These are phyloP conservation scores for Russula lepida DNA, from an alignment of 768 basidiomycete species.

Conservation along the genomic window DNA sequence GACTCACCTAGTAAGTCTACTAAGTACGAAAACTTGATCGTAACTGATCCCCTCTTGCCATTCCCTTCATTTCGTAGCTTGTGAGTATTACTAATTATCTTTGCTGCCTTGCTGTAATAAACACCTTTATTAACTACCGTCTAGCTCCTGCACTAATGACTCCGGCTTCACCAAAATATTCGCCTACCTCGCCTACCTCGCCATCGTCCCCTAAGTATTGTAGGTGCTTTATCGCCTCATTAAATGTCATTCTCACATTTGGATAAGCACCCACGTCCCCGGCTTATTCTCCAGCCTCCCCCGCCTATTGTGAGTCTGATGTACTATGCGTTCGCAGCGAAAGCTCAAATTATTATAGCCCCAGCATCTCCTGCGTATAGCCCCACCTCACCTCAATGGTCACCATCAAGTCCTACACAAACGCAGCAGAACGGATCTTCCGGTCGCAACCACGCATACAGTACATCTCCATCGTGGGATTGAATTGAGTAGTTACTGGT, in stretches of 20 bases:
- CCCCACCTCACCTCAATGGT: constrained; percentile 79
- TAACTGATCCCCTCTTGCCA: constrained; percentile 24
- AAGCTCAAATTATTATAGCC: constrained; percentile 34
- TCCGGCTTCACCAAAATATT: constrained; percentile 87
- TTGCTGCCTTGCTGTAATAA: not conserved
- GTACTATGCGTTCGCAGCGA: not conserved
- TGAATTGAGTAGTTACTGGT: constrained; percentile 17
- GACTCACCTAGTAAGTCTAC: constrained; percentile 71
- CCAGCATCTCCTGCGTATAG: constrained; percentile 83
- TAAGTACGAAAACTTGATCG: not conserved
- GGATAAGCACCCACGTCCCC: constrained; percentile 73
- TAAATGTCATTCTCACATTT: constrained; percentile 12
- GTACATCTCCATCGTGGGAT: constrained; percentile 47
- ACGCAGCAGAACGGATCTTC: constrained; percentile 34
- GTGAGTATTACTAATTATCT: constrained; percentile 39
- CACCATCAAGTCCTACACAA: constrained; percentile 66
- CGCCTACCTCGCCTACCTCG: constrained; percentile 89
- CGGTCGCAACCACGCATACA: constrained; percentile 36
- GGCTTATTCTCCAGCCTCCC: constrained; percentile 81
- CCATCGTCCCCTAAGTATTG: constrained; percentile 92
- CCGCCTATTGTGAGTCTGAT: constrained; percentile 61
- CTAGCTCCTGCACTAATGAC: constrained; percentile 75
- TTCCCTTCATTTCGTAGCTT: constrained; percentile 37
- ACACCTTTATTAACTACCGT: constrained; percentile 8
- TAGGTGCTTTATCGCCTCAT: constrained; percentile 32